A percentile compares a stretch with the other conserved stretches of the same genome.
Evolutionary conservation across 352 stramenopile genomes (phyloP).

Genomic region (Elongisporangium anandrum): DNA sequence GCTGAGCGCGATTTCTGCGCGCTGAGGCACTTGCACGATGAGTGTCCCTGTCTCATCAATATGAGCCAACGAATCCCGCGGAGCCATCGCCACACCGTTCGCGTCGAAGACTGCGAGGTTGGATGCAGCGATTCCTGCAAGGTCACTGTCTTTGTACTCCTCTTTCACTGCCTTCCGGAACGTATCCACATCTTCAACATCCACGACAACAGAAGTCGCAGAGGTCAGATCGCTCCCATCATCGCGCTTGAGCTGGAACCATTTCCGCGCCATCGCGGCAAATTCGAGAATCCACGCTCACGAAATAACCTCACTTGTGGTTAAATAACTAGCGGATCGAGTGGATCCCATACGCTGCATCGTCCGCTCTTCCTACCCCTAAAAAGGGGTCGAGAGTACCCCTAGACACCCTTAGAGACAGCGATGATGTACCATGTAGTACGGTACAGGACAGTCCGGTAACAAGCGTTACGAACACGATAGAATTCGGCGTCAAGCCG

Average conservation of each 20-base stretch:
- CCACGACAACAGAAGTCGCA: constrained; percentile 5
- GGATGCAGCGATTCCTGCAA: no score
- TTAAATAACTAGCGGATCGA: not conserved
- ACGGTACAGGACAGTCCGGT: not conserved
- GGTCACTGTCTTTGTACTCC: no score
- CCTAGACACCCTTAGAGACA: not conserved
- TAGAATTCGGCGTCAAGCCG: constrained; percentile 13
- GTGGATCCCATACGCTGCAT: constrained; percentile 1
- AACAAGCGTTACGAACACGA: constrained; percentile 14
- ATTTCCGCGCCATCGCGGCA: constrained; percentile 8
- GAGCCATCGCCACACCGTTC: no score
- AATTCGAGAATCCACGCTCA: no score
- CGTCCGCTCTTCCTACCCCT: no score
- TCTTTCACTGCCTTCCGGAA: constrained; percentile 2
- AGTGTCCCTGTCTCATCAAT: not conserved
- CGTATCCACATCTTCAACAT: constrained; percentile 12
- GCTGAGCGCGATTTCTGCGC: no score
- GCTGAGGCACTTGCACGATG: not conserved
- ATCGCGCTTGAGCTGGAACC: constrained; percentile 8
- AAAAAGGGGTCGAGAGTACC: not conserved
- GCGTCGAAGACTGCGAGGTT: no score
- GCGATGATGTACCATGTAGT: no score
- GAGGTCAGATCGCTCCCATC: constrained; percentile 3
- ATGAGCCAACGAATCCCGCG: no score
- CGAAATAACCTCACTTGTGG: no score